phyloP scores from a whole-genome alignment of 257 asterid genomes.

The Cruciata laevipes region DNA sequence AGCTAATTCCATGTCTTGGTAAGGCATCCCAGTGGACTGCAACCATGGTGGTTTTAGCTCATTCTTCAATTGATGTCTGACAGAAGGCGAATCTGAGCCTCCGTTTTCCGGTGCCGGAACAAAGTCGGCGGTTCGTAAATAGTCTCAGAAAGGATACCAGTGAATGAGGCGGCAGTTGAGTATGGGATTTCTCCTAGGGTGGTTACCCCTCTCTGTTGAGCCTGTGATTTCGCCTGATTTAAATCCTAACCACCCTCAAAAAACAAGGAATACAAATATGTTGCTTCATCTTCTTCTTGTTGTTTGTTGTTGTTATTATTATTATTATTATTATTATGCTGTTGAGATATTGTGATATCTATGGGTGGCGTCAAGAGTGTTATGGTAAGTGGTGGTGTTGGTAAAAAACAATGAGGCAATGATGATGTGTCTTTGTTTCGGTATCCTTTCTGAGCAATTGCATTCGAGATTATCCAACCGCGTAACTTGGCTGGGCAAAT shows the following conservation, averaged over 20 bases:
- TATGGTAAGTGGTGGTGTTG: too few relatives aligned
- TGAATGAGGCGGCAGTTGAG: slow-evolving; percentile 8
- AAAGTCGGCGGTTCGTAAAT: background rate
- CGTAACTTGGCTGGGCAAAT: slow-evolving; percentile 4
- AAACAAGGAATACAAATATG: too few relatives aligned
- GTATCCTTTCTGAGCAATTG: background rate
- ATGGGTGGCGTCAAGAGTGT: too few relatives aligned
- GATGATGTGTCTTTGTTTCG: slow-evolving; percentile 8
- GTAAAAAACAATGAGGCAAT: slow-evolving; percentile 8
- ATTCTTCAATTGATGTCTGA: slow-evolving; percentile 7
- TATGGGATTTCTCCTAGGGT: slow-evolving; percentile 15
- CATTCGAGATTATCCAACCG: background rate
- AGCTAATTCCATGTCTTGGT: slow-evolving; percentile 13
- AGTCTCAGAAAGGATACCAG: background rate
- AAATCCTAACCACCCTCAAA: slow-evolving; percentile 19
- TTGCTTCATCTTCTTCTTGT: too few relatives aligned
- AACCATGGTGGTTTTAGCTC: slow-evolving; percentile 15
- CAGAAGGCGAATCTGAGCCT: slow-evolving; percentile 26
- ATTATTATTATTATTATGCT: background rate
- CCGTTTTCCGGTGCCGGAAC: background rate
- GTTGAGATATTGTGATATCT: too few relatives aligned
- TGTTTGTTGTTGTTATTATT: too few relatives aligned
- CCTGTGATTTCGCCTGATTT: slow-evolving; percentile 12
- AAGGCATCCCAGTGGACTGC: slow-evolving; percentile 21
- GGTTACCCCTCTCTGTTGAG: slow-evolving; percentile 26